Evolutionary conservation across 2,329 filamentous ascomycete genomes (phyloP), one percentile per base, ranked within the genome.

Genomic region (Thielaviopsis musarum): DNA sequence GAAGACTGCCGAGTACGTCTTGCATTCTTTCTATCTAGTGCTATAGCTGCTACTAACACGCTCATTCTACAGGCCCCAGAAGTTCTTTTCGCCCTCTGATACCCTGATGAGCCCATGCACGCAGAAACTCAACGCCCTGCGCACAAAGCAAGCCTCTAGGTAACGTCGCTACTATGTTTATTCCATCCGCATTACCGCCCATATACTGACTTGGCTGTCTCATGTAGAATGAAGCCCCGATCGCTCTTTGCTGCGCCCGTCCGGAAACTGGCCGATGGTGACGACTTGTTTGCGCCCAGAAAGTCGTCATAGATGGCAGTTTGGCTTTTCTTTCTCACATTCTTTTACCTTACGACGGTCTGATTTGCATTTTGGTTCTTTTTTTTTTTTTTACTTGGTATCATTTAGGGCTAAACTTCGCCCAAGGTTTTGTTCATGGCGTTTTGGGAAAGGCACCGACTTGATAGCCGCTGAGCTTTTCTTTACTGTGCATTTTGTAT

Each of bases 91-190:
- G 19, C 88, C 88, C 2, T 91, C 87, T n/a, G 88, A 94, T 71
- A 83, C 82, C 72, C 91, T 94, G 75, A 87, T 90, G 83, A 90
- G 85, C 66, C 88, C 88, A 41, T 90, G 87, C 71, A 87, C 84
- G 19, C 84, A 87, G 70, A 93, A 93, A 78, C 80, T 93, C 66
- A 85, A 79, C 64, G 84, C 85, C 49, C 82, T 91, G 71, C 86
- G 87, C 72, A 87, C 81, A 73, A 90, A 89, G 75, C 84, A 88
- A 67, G 83, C 83, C 63, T 79, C 79, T 73, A 91, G 90, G 85
- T 88, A 77, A 9, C 30, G 30, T 7, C 30, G 10, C 30, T 69
- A 80, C 77, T 19, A 45, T 41, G 7, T 5, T 21, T 55, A 30
- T 28, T n/a, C 19, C 17, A 6, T 34, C 6, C 6, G 34, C 4